Evolutionary conservation across 352 stramenopile genomes (phyloP).

Genomic region (Phytophthora pistaciae): DNA sequence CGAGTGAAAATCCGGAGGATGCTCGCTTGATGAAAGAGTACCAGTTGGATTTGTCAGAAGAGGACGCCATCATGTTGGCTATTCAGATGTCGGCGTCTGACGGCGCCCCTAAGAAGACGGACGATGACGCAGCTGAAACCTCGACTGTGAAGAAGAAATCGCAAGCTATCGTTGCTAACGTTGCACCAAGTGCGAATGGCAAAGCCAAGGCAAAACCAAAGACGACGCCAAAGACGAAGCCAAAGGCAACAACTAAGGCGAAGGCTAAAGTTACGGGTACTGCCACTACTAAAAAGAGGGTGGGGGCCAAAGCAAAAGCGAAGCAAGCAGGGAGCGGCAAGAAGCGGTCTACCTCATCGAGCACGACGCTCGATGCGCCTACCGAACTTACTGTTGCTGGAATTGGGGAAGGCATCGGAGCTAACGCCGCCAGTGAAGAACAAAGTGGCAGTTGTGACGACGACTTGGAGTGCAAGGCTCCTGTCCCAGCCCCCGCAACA

Average conservation of each 20-base stretch:
- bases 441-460: background rate
- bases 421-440: background rate
- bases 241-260: constrained; percentile 4
- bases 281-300: background rate
- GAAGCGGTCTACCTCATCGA: constrained; percentile 20
- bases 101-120: constrained; percentile 4
- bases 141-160: background rate
- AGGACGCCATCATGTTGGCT: constrained; percentile 72
- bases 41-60: constrained; percentile 77
- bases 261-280: constrained; percentile 9
- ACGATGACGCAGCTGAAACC: background rate
- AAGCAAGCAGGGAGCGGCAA: constrained; percentile 17
- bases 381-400: background rate
- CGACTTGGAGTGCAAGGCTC: constrained; percentile 6
- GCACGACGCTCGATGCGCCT: background rate
- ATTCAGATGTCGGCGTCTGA: constrained; percentile 67
- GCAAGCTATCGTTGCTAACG: constrained; percentile 1
- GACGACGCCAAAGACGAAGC: background rate
- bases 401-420: background rate
- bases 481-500: background rate
- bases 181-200: background rate
- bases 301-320: constrained; percentile 10
- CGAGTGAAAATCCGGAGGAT: constrained; percentile 44
- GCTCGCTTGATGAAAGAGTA: constrained; percentile 66
- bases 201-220: constrained; percentile 7